Evolutionary conservation across 1,139 yeast species (phyloP), one percentile per base, ranked within the genome.

Genomic region (Magnusiomyces ingens): DNA sequence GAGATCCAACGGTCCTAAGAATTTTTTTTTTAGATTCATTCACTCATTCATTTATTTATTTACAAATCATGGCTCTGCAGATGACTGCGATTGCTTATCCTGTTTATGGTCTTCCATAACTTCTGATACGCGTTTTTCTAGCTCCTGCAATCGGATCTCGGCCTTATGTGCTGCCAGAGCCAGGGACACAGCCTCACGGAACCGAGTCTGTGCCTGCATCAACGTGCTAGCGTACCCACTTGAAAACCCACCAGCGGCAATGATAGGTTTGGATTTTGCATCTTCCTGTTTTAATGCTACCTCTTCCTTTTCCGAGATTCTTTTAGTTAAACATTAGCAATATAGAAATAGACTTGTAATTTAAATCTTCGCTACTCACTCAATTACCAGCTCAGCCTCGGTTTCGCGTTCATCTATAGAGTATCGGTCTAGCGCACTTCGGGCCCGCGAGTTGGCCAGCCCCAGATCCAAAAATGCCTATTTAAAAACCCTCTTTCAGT

Each of bases 1-100:
- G 70, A 64, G 40, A 64, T 70, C 45, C 71, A 68, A 43, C 50
- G 57, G 12, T 40, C 49, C 8, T 43, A 21, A 43, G 5, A 12
- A 4, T 26, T 26, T 26, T 26, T 26, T 26, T 26, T 26, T 26
- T 26, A 5, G 8, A 26, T 26, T 10, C 13, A 19, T 43, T 18
- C 19, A 19, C 18, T 43, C 12, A 19, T n/a, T 8, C 15, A n/a
- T 18, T 41, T 11, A 43, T 43, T 43, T 4, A 13, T 13, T 26
- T 19, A 19, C 10, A 21, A 2, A 19, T 18, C 19, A 41, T 18
- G 19, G 19, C 8, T 41, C 18, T 17, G 18, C 13, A 6, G 45
- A 19, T n/a, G 4, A 6, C 18, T 41, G 26, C 51, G 4, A 6
- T 4, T 41, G 26, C 51, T 40, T 15, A 45, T 21, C 29, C 49